Evolutionary conservation across 2,329 filamentous ascomycete genomes (phyloP).

Genomic region (Fusarium euwallaceae): DNA sequence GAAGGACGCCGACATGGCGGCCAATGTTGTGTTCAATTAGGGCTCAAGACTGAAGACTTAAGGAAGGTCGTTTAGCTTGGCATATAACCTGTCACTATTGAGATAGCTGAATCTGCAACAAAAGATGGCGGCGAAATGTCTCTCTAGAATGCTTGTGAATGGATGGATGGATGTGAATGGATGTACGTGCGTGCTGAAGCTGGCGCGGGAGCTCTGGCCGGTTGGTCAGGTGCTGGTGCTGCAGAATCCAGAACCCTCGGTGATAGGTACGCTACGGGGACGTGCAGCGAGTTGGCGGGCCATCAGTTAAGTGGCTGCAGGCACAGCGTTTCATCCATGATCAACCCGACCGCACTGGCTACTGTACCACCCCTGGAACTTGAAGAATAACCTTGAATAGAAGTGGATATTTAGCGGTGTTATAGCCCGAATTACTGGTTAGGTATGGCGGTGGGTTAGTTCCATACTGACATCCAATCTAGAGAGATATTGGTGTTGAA

Average conservation of each 20-base stretch:
- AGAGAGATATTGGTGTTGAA: background rate
- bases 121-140: background rate
- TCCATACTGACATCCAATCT: background rate
- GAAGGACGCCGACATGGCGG: slow-evolving; percentile 60
- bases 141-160: background rate
- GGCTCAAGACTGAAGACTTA: background rate
- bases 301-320: background rate
- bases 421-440: background rate
- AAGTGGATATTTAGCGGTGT: background rate
- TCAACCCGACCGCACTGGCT: background rate
- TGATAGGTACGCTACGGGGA: slow-evolving; percentile 2
- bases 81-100: background rate
- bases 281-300: background rate
- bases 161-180: background rate
- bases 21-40: background rate
- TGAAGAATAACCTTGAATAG: background rate
- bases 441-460: background rate
- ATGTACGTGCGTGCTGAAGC: background rate
- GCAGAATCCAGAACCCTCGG: background rate
- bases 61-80: background rate
- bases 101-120: background rate
- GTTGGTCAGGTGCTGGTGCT: slow-evolving; percentile 8
- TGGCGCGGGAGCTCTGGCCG: background rate
- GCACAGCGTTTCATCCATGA: background rate
- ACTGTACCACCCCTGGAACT: background rate